Evolutionary conservation across 169 alveolate species (phyloP).

Genomic region (Cytauxzoon felis): DNA sequence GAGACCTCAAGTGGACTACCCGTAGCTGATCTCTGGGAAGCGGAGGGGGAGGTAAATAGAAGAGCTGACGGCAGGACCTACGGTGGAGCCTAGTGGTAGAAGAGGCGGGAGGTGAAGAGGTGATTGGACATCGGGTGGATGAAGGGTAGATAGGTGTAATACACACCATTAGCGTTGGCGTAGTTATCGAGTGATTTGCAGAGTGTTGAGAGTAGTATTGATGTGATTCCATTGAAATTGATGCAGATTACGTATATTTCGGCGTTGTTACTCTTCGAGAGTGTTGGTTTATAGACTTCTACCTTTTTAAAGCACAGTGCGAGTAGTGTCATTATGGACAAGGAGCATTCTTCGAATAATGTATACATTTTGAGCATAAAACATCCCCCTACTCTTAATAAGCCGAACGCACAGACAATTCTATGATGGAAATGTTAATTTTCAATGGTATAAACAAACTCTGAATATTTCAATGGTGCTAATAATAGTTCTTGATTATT

Average conservation of each 20-base stretch:
- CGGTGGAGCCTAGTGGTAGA: too few species aligned
- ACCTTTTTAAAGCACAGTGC: conserved; percentile 67
- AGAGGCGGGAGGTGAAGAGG: too few species aligned
- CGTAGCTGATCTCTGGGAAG: too few species aligned
- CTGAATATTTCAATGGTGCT: conserved; percentile 65
- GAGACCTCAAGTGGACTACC: too few species aligned
- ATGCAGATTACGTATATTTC: conserved; percentile 70
- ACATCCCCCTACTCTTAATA: conserved; percentile 69
- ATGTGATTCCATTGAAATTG: conserved; percentile 70
- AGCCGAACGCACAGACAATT: conserved; percentile 72
- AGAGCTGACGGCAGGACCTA: too few species aligned
- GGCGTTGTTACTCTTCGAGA: conserved; percentile 66
- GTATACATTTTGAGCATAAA: conserved; percentile 70
- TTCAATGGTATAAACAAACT: conserved; percentile 14
- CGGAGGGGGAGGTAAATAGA: too few species aligned
- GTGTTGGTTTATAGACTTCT: conserved; percentile 67
- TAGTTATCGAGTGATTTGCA: conserved; percentile 57
- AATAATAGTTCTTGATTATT: conserved; percentile 70
- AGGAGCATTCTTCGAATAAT: conserved; percentile 64
- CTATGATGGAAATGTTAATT: neutral
- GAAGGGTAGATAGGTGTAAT: too few species aligned
- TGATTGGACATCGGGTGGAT: too few species aligned
- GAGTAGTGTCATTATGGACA: conserved; percentile 65
- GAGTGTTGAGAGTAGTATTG: conserved; percentile 62
- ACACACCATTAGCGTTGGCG: neutral